Percentiles rank a stretch among this genome's conserved stretches.
Evolutionary conservation across 139 green algal genomes (phyloP).

Genomic region (Closterium sp.): DNA sequence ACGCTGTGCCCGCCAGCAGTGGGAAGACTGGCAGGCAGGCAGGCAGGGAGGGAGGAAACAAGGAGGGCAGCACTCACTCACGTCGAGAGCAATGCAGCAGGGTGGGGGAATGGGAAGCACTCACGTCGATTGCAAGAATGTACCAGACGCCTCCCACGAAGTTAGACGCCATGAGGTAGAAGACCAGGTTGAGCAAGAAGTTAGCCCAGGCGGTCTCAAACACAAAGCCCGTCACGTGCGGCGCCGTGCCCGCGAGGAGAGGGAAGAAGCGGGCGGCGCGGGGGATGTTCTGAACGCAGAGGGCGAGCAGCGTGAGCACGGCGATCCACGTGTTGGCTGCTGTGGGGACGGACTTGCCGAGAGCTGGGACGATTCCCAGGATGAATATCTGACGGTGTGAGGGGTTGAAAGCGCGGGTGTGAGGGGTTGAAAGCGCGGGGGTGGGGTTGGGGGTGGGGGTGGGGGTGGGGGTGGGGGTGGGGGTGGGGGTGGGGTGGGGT

Average conservation of each 20-base stretch:
- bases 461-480: no score
- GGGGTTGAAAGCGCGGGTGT: no score
- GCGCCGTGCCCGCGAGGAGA: background rate
- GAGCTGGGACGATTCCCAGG: background rate
- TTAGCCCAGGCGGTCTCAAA: slow-evolving; percentile 1
- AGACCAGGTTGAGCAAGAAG: background rate
- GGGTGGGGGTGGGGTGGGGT: no score
- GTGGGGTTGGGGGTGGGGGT: no score
- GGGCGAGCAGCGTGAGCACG: background rate
- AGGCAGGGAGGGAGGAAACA: no score
- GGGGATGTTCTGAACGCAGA: background rate
- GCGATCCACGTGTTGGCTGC: slow-evolving; percentile 5
- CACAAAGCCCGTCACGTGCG: background rate
- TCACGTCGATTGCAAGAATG: background rate
- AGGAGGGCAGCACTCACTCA: no score
- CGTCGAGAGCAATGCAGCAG: no score
- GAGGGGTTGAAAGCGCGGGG: no score
- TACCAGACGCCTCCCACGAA: background rate
- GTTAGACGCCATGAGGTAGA: background rate
- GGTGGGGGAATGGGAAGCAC: no score
- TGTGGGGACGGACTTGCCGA: background rate
- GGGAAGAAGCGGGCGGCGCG: background rate
- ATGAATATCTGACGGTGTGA: background rate
- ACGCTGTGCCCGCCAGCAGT: no score
- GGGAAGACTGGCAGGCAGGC: no score